Evolutionary conservation across 2,329 filamentous ascomycete species (phyloP), one percentile per base, ranked within the genome.

Genomic region (Amphichorda felina): DNA sequence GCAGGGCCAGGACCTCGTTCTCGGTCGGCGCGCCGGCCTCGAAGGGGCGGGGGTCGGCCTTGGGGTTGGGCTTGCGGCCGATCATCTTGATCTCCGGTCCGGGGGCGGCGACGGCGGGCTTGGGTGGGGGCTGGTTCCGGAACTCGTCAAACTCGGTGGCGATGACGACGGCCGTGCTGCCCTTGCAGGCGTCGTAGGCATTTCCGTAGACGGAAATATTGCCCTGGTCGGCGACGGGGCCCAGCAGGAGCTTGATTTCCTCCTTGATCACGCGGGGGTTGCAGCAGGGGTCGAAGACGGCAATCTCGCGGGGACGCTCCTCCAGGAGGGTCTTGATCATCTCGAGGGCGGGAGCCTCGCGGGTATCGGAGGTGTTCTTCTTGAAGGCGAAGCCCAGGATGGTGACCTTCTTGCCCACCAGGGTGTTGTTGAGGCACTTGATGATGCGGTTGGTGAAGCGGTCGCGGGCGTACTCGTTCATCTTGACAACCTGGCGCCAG

Each of bases 331-430:
- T 68, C 43, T 70, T 71, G 54, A 85, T 73, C 42, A 84, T 72
- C 44, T 78, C 75, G 16, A 83, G 66, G 1, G 79, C 77, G 0
- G 79, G 73, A 30, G 73, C 76, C 51, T 86, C 82, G 26, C 82
- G 70, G 5, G 79, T 82, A 50, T 88, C 82, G 16, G 72, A 74
- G 1, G 82, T 88, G 53, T 85, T 72, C 57, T 83, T 82, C 65
- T 89, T 88, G 61, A 84, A 88, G 8, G 82, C 78, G 45, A 79
- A 87, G 4, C 83, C 83, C 5, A 88, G 66, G 2, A 88, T 63
- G 3, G 78, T 69, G 11, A 87, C 61, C 57, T 82, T 85, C 63
- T 85, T 85, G 40, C 72, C 70, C 3, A 66, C 64, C 5, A 86
- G 61, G 8, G 77, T 82, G 50, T 79, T 77, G 56, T 82, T 77